phyloP scores from a whole-genome alignment of 2,329 filamentous ascomycete species.

The Diaporthe helianthi region DNA sequence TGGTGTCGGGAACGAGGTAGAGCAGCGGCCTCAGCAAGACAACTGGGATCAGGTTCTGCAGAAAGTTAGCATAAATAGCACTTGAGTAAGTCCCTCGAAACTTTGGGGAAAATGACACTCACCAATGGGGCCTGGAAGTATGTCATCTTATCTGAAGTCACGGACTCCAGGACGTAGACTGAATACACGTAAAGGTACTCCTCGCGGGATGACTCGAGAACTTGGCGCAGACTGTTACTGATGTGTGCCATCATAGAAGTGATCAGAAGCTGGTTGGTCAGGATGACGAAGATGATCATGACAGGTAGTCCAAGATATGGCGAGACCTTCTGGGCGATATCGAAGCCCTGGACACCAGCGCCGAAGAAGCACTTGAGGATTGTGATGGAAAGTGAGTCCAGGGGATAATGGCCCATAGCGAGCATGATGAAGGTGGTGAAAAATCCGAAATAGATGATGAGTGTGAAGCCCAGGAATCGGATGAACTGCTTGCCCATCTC shows the following conservation, averaged over 20 bases:
- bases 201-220: constrained; percentile 26
- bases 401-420: constrained; percentile 21
- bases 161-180: constrained; percentile 28
- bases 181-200: constrained; percentile 32
- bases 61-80: neutral
- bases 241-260: constrained; percentile 32
- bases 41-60: constrained; percentile 28
- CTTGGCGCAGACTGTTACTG: constrained; percentile 30
- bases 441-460: constrained; percentile 30
- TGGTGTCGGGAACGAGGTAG: neutral
- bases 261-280: constrained; percentile 32
- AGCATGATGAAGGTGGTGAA: constrained; percentile 30
- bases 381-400: constrained; percentile 26
- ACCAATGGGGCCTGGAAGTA: constrained; percentile 31
- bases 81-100: no score
- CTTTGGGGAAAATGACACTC: neutral
- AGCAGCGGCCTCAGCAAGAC: constrained; percentile 23
- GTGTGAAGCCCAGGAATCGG: constrained; percentile 28
- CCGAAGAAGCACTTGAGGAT: constrained; percentile 29
- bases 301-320: constrained; percentile 28
- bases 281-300: constrained; percentile 26
- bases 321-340: constrained; percentile 23
- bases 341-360: constrained; percentile 24
- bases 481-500: constrained; percentile 33
- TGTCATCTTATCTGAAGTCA: constrained; percentile 30